Evolutionary conservation across 2,329 filamentous ascomycete genomes (phyloP), one percentile per base, ranked within the genome.

Genomic region (Coleophoma crateriformis): DNA sequence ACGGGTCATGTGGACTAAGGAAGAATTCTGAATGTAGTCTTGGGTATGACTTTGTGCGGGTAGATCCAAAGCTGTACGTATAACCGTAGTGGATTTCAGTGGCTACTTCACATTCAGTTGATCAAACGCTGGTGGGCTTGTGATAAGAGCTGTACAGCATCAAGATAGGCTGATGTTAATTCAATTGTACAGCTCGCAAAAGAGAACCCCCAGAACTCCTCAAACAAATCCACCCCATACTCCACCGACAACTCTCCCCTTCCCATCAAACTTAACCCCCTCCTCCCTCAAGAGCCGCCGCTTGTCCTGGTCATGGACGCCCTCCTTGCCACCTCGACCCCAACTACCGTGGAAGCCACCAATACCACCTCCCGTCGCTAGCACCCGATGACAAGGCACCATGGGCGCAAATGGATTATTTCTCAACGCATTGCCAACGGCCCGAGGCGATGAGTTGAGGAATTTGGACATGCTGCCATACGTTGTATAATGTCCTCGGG

Each of bases 381-480:
- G 79, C 19, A 92, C 85, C 10, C 90, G 78, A 67, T 95, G 89
- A 54, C 89, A 95, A 1, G 89, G 90, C 4, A 92, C 85, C 33
- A 81, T 77, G 0, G 90, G 89, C 13, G 90, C 89, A 60, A 92
- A 95, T 0, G 89, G 89, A 64, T 95, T 95, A 10, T 77, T 73
- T 15, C 86, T 78, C 62, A 95, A 73, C 2, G 88, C 88, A 51
- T 87, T 89, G 14, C 88, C 88, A 5, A 94, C 81, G 0, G 88
- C 88, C 39, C 88, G 76, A 2, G 88, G 85, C 3, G 85, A 88
- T 19, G 87, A 89, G 11, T 72, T 67, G 14, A 92, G 75, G 50
- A 85, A 78, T 8, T 74, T 74, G 0, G 90, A 82, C 47, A 95
- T 72, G 1, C 85, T 74, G 3, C 79, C 85, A 68, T 96, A 95